Base-by-base conservation (phyloP, 139 green algal species). In the Asterochloris sp. region DNA sequence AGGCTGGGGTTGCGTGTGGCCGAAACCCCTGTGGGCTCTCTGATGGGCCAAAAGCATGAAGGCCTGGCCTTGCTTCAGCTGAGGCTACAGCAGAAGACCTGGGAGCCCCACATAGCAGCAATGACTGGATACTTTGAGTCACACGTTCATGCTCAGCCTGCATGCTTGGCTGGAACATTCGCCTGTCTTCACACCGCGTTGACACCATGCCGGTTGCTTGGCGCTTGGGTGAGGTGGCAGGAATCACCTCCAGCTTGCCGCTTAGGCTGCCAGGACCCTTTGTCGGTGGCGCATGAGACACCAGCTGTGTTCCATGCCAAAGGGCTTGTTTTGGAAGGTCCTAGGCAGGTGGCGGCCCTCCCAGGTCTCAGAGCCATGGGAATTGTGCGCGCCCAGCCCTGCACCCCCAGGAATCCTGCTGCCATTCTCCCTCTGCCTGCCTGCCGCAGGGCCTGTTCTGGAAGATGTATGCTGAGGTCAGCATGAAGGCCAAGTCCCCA, bases 391-490 rank as follows among this genome's bases (percentile, higher is more conserved):
- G 38, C 38, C 38, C 38, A 54, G 38, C 38, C 38, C 38, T 54
- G 38, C 19, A 15, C 63, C n/a, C 16, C 4, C 0, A 60, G 14
- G 23, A 23, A 28, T 16, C 9, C 15, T 83, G 76, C 47, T 79
- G 27, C 16, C 67, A 78, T 6, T 80, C n/a, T 64, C 73, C 9
- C 23, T 21, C 23, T 19, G 29, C 54, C 69, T 26, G 14, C 78
- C 71, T 14, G 12, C 19, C 17, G 24, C 88, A 94, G 90, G 87
- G 87, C 19, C 47, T 80, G 16, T 89, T 92, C 62, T 96, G 92
- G 92, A 87, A 89, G 60, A 79, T 83, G 69, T 95, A 94, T 86
- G 90, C 85, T 15, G 89, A 96, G 38, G 78, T 87, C n/a, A 84
- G 92, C 61, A 90, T 94, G 64, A 83, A 73, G 0, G 80, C 76